These are phyloP conservation scores for Dactylellina drechsleri DNA, from an alignment of 2,329 filamentous ascomycete genomes.

Conservation along the genomic window DNA sequence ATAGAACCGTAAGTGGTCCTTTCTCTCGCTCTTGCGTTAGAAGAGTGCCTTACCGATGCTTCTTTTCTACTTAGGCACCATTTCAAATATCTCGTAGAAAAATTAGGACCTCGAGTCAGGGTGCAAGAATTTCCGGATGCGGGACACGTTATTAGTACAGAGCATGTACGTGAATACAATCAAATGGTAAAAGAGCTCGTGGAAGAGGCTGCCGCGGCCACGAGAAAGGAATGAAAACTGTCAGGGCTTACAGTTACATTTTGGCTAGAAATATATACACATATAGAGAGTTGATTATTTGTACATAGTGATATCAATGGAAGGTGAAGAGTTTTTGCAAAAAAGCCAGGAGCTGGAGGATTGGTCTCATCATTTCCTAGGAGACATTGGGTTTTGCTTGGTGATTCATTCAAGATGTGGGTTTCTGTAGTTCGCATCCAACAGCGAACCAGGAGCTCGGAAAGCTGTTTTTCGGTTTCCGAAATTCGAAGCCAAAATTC, in stretches of 20 bases:
- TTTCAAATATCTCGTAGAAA: slow-evolving; percentile 73
- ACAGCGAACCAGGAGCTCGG: neutral
- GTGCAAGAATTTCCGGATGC: slow-evolving; percentile 65
- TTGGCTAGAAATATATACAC: neutral
- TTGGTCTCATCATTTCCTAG: neutral
- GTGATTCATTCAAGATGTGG: too few relatives aligned
- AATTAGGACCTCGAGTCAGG: slow-evolving; percentile 67
- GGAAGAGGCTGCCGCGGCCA: slow-evolving; percentile 63
- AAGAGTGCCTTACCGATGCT: too few relatives aligned
- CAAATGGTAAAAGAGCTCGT: slow-evolving; percentile 70
- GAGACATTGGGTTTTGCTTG: neutral
- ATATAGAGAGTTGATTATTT: slow-evolving; percentile 13
- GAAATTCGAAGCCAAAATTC: neutral
- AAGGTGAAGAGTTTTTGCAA: slow-evolving; percentile 3
- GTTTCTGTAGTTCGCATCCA: neutral
- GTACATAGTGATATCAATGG: slow-evolving; percentile 25
- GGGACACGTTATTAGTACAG: slow-evolving; percentile 79
- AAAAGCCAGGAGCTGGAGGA: neutral
- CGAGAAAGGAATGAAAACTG: neutral
- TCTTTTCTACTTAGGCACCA: slow-evolving; percentile 66
- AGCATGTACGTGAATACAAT: slow-evolving; percentile 77
- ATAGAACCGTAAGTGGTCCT: slow-evolving; percentile 65
- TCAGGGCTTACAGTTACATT: neutral
- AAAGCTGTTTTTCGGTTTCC: neutral
- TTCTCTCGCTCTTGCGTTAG: neutral